Percentiles rank a stretch among this genome's conserved stretches.
Evolutionary conservation across 495 filamentous ascomycete genomes (phyloP).

Genomic region (Staphylotrichum tortipilum): DNA sequence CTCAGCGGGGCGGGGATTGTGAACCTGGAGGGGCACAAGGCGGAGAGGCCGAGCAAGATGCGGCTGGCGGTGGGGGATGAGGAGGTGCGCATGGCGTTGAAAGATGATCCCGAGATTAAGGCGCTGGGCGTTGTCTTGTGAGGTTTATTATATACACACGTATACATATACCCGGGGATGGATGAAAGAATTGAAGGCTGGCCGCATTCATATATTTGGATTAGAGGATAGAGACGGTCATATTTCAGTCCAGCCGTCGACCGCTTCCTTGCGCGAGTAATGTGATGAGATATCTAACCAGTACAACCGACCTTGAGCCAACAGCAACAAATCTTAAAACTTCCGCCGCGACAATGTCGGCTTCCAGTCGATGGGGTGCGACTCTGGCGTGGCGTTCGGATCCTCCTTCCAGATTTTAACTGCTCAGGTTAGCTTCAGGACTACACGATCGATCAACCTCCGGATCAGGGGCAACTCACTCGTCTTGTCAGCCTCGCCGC

Average conservation of each 20-base stretch:
- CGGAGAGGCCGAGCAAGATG: slow-evolving; percentile 80
- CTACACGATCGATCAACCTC: neutral
- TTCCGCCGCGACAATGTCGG: slow-evolving; percentile 58
- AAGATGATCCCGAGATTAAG: slow-evolving; percentile 80
- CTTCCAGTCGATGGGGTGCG: slow-evolving; percentile 89
- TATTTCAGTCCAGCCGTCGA: neutral
- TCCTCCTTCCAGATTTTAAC: slow-evolving; percentile 96
- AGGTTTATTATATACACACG: slow-evolving; percentile 19
- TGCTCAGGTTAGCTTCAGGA: slow-evolving; percentile 23
- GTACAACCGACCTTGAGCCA: too few species aligned
- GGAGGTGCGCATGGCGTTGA: slow-evolving; percentile 78
- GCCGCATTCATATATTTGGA: too few species aligned
- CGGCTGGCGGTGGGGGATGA: slow-evolving; percentile 79
- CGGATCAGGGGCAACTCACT: slow-evolving; percentile 36
- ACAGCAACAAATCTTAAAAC: slow-evolving; percentile 19
- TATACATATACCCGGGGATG: too few species aligned
- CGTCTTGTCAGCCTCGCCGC: slow-evolving; percentile 94
- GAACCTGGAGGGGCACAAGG: slow-evolving; percentile 65
- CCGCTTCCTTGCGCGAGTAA: neutral
- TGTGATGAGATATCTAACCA: neutral
- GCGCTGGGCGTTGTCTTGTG: slow-evolving; percentile 50
- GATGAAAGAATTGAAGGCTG: too few species aligned
- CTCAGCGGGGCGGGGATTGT: slow-evolving; percentile 82
- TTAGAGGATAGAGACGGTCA: neutral
- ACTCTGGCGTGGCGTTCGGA: slow-evolving; percentile 79